Percentiles rank a stretch among this genome's conserved stretches.
Evolutionary conservation across 805 yeast species (phyloP).

Genomic region (Candida silvicultrix): DNA sequence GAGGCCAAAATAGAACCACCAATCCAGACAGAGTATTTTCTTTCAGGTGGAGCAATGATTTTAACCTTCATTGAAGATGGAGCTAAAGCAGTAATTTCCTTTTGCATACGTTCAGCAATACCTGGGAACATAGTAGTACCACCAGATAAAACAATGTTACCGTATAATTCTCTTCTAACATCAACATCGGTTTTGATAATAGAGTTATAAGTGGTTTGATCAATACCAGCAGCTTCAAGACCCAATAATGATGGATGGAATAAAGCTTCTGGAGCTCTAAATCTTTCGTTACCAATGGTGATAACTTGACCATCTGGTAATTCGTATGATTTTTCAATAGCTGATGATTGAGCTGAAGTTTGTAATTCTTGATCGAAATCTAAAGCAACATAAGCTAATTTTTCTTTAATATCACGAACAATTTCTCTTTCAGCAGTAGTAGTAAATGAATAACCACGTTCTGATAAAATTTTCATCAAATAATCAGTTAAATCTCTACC

Average conservation of each 20-base stretch:
- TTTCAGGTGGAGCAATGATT: conserved; percentile 98
- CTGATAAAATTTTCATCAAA: conserved; percentile 96
- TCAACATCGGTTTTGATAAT: conserved; percentile 99
- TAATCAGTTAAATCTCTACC: conserved; percentile 99
- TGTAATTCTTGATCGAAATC: conserved; percentile 99
- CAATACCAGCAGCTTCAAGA: conserved; percentile 97
- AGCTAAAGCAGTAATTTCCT: conserved; percentile 99
- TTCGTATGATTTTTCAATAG: conserved; percentile 98
- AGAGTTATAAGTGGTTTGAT: conserved; percentile 71
- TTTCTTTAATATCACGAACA: conserved; percentile 85
- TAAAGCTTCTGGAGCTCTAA: conserved; percentile 99
- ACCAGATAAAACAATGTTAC: conserved; percentile 99
- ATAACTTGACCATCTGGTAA: conserved; percentile 99
- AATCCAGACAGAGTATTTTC: conserved; percentile 99
- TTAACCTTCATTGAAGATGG: conserved; percentile 99
- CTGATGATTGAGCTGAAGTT: conserved; percentile 97
- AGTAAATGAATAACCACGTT: conserved; percentile 98
- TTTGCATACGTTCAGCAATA: conserved; percentile 99
- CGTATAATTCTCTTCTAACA: conserved; percentile 97
- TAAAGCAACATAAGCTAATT: conserved; percentile 97
- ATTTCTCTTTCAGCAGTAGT: conserved; percentile 99
- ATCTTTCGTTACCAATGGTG: conserved; percentile 99
- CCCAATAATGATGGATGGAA: conserved; percentile 94
- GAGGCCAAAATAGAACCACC: conserved; percentile 99
- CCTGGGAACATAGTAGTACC: conserved; percentile 99